Base-by-base conservation (phyloP, 192 early-diverging fungal genomes). In the Linnemannia exigua region DNA sequence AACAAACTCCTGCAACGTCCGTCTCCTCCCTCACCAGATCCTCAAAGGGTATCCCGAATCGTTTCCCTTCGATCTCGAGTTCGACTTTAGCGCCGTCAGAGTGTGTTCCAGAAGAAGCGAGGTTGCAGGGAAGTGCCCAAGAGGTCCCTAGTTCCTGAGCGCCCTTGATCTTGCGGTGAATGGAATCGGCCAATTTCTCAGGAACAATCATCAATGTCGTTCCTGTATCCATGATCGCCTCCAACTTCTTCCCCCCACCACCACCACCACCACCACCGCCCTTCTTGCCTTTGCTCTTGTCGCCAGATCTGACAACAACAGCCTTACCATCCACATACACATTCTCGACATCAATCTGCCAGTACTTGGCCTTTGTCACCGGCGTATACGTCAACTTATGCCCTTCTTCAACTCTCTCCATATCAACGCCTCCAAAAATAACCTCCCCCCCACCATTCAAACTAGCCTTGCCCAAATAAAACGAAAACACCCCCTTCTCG, bases 321-420 rank as follows among this genome's bases (percentile, higher is more conserved):
- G 37, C 37, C 19, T 80, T 31, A 12, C 74, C 73, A 9, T 83
- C 70, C 1, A 87, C 75, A n/a, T 51, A 69, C 15, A 90, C 75
- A 31, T 74, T 68, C 5, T 73, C 41, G 25, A 91, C 11, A 58
- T 77, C 58, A n/a, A 91, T 87, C 54, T 90, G 81, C 93, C 94
- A 94, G 87, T 93, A 94, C 67, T 90, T 89, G 31, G 90, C 75
- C n/a, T 87, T 87, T 8, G 88, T 92, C 8, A 86, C 84, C 5
- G 74, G 61, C 1, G 77, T 79, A 22, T 54, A 79, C 1, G 67
- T 70, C 28, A 80, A 28, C 11, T 48, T 11, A 22, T 76, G 35
- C 11, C 78, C 70, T 1, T 28, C 44, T 37, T 48, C 38, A 12
- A 80, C 28, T 11, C 84, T 35, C 12, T 9, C 5, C 69, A 46